A percentile compares a stretch with the other conserved stretches of the same genome.
Conservation (phyloP, 495 filamentous ascomycete species). For the Entonaema liquescens region DNA sequence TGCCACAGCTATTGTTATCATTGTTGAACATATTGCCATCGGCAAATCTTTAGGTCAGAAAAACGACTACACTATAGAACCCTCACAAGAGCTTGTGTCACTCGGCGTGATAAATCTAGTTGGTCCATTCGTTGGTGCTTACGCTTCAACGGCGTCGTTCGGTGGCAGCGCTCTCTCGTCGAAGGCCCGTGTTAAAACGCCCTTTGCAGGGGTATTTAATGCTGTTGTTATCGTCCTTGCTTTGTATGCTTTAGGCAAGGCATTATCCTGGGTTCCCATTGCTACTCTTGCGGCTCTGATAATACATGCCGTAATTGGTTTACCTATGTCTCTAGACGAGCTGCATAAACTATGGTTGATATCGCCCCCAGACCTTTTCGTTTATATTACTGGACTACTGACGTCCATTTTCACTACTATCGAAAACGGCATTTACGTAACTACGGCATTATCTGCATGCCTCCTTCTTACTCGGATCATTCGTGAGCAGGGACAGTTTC, state of each 20-base stretch:
- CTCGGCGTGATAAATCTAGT: slow-evolving; percentile 14
- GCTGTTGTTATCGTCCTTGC: neutral
- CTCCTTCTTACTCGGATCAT: slow-evolving; percentile 3
- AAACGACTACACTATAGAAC: slow-evolving; percentile 4
- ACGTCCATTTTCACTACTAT: slow-evolving; percentile 5
- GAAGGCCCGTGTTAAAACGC: slow-evolving; percentile 2
- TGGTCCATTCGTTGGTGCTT: slow-evolving; percentile 8
- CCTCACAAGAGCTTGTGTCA: slow-evolving; percentile 11
- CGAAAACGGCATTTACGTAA: slow-evolving; percentile 9
- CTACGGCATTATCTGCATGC: neutral
- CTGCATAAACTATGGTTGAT: slow-evolving; percentile 6
- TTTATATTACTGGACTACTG: neutral
- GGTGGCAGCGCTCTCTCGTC: slow-evolving; percentile 12
- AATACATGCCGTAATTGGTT: slow-evolving; percentile 7
- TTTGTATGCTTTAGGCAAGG: neutral
- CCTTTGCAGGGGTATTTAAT: neutral
- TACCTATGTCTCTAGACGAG: neutral
- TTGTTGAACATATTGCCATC: slow-evolving; percentile 20
- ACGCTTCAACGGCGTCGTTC: slow-evolving; percentile 14
- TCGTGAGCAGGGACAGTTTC: neutral
- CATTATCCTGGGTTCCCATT: neutral
- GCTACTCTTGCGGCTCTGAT: slow-evolving; percentile 9
- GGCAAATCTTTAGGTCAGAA: slow-evolving; percentile 7
- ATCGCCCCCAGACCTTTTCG: slow-evolving; percentile 2
- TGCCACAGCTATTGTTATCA: slow-evolving; percentile 1